Conservation (phyloP, 2,329 filamentous ascomycete species). For the Ophiocordyceps robertsii region DNA sequence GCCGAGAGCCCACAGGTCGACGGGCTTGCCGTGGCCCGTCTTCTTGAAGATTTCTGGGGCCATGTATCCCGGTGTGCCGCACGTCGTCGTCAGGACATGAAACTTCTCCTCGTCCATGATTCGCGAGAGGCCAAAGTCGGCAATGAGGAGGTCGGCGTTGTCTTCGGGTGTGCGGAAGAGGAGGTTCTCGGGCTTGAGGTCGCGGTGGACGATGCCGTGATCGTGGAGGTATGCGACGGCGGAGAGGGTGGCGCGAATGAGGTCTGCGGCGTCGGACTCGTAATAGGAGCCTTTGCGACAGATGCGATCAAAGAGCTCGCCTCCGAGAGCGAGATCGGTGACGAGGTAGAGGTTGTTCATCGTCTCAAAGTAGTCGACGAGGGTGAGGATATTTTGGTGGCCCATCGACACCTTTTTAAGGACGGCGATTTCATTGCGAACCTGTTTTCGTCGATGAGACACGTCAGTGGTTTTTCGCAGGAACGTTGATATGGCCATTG, state of each 20-base stretch:
- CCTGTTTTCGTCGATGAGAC: constrained; percentile 35
- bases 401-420: constrained; percentile 98
- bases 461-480: background rate
- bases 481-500: background rate
- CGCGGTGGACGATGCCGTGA: constrained; percentile 95
- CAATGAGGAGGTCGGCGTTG: constrained; percentile 91
- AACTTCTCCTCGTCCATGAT: constrained; percentile 99
- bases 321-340: constrained; percentile 88
- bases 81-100: constrained; percentile 93
- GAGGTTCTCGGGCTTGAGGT: constrained; percentile 94
- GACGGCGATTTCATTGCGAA: constrained; percentile 95
- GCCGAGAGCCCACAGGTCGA: constrained; percentile 95
- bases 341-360: constrained; percentile 99
- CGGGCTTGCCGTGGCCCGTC: constrained; percentile 91
- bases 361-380: constrained; percentile 98
- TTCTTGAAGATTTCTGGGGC: constrained; percentile 99
- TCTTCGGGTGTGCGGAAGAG: constrained; percentile 96
- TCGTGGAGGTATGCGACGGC: constrained; percentile 98
- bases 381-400: constrained; percentile 91
- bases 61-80: constrained; percentile 97
- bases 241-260: constrained; percentile 87
- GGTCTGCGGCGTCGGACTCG: constrained; percentile 88
- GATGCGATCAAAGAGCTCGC: constrained; percentile 95
- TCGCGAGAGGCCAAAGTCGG: constrained; percentile 86
- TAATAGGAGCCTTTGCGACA: constrained; percentile 98